Percentiles rank a stretch among this genome's conserved stretches.
phyloP scores from a whole-genome alignment of 164 flowering plant species.

The Paratinospora sagittata region DNA sequence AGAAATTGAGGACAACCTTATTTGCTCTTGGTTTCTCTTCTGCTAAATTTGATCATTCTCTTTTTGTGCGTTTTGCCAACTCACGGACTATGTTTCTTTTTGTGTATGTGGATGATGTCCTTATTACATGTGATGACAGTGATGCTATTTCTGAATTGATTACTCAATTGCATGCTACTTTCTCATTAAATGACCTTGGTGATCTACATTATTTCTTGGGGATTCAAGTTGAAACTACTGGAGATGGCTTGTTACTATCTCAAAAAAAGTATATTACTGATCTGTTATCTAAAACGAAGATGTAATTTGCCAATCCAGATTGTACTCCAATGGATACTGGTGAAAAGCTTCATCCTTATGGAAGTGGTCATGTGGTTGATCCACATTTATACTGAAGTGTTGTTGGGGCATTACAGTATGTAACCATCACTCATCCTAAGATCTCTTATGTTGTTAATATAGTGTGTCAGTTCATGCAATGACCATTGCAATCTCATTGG shows the following conservation, averaged over 20 bases:
- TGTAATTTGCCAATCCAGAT: neutral
- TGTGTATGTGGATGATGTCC: neutral
- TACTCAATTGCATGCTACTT: neutral
- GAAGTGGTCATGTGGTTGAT: neutral
- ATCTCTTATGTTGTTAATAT: neutral
- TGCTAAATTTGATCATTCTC: neutral
- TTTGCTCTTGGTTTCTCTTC: neutral
- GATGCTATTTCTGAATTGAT: neutral
- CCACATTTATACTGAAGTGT: neutral
- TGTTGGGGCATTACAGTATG: neutral
- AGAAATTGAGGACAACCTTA: neutral
- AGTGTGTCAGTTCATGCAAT: conserved; percentile 4
- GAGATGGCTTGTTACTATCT: neutral
- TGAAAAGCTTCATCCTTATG: too few species aligned
- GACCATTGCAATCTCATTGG: neutral
- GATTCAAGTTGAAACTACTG: neutral
- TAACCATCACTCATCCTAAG: neutral
- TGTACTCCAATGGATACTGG: neutral
- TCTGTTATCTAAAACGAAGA: neutral
- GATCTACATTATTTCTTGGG: neutral
- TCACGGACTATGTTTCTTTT: neutral
- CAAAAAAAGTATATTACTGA: neutral
- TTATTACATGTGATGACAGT: neutral
- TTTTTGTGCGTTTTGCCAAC: neutral
- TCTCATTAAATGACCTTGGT: neutral